Conservation (phyloP, 768 basidiomycete species). For the Pleurotus giganteus region DNA sequence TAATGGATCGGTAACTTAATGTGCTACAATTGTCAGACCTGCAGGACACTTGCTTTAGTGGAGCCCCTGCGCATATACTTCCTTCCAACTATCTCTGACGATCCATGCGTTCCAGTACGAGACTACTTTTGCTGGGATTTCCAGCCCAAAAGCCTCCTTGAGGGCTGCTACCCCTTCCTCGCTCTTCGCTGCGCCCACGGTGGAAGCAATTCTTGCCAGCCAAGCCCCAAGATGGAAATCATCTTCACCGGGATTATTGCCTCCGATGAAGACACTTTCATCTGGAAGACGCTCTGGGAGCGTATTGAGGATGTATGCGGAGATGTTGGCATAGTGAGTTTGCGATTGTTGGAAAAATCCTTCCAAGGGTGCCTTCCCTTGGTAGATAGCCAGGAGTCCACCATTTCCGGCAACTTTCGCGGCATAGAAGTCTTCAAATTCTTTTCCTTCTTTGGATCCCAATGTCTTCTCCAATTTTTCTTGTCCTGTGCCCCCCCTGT, state of each 20-base stretch:
- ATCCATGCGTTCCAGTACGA: slow-evolving; percentile 45
- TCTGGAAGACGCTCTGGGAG: slow-evolving; percentile 40
- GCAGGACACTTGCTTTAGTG: slow-evolving; percentile 28
- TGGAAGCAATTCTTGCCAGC: slow-evolving; percentile 44
- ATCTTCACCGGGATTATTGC: slow-evolving; percentile 45
- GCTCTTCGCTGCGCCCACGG: slow-evolving; percentile 33
- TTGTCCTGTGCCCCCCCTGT: slow-evolving; percentile 37
- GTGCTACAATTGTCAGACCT: not conserved
- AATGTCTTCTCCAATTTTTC: slow-evolving; percentile 36
- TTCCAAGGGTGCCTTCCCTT: slow-evolving; percentile 31
- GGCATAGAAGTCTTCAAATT: slow-evolving; percentile 43
- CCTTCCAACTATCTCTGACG: slow-evolving; percentile 43
- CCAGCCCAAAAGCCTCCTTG: slow-evolving; percentile 35
- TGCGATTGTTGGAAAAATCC: slow-evolving; percentile 38
- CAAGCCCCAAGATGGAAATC: slow-evolving; percentile 56
- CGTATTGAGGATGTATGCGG: slow-evolving; percentile 33
- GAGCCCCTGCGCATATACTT: slow-evolving; percentile 40
- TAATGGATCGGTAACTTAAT: not conserved
- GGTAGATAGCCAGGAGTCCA: slow-evolving; percentile 38
- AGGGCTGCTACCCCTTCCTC: slow-evolving; percentile 35
- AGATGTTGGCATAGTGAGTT: slow-evolving; percentile 36
- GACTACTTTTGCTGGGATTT: slow-evolving; percentile 35
- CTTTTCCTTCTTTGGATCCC: slow-evolving; percentile 27
- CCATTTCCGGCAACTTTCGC: slow-evolving; percentile 39
- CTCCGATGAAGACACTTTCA: slow-evolving; percentile 44